Percentiles rank a stretch among this genome's conserved stretches.
Evolutionary conservation across 805 yeast genomes (phyloP).

Genomic region (Candida takata): DNA sequence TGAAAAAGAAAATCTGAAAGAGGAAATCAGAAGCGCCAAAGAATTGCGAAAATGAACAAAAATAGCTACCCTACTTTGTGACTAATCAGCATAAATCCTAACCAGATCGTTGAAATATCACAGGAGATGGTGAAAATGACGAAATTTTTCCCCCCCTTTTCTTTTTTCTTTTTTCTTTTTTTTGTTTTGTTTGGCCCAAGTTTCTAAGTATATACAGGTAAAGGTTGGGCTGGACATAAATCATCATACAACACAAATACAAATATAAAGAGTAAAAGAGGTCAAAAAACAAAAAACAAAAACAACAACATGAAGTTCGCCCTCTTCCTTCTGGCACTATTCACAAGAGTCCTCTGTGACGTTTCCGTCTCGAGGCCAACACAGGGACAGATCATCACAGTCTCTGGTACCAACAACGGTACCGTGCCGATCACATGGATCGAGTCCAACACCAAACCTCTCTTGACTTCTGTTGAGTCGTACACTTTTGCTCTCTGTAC

Average conservation of each 20-base stretch:
- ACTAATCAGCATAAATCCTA: no score
- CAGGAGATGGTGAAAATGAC: no score
- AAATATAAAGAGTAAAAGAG: no score
- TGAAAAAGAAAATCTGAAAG: not conserved
- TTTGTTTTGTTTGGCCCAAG: no score
- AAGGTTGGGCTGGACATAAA: no score
- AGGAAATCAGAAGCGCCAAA: not conserved
- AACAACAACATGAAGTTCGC: not conserved
- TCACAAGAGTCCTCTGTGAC: slow-evolving; percentile 13
- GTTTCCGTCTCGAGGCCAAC: slow-evolving; percentile 25
- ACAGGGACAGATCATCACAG: slow-evolving; percentile 15
- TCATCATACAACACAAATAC: no score
- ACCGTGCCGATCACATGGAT: slow-evolving; percentile 40
- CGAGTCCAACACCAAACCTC: slow-evolving; percentile 45
- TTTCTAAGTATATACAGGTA: no score
- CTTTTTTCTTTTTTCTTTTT: no score
- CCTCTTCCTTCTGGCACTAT: not conserved
- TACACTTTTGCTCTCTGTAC: slow-evolving; percentile 59
- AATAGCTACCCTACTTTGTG: no score
- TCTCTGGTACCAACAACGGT: slow-evolving; percentile 20
- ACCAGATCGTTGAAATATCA: no score
- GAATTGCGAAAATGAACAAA: not conserved
- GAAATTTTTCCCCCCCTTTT: no score
- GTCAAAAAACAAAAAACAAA: not conserved
- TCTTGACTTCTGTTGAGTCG: slow-evolving; percentile 33